Conservation (phyloP, 108 stramenopile genomes). For the Cylindrotheca closterium region DNA sequence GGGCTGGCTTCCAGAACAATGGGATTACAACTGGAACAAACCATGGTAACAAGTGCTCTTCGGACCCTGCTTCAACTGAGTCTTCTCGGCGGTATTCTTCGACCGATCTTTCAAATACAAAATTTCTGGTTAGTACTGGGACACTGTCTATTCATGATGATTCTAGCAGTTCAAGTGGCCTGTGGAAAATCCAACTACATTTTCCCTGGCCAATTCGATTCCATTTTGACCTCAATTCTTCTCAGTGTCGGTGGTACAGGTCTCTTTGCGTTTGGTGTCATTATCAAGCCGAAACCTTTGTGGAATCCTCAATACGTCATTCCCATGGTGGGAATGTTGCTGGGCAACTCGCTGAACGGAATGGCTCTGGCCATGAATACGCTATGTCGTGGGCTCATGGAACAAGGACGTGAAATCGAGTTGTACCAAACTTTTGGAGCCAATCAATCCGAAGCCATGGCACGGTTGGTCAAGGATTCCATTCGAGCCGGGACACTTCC, state of each 20-base stretch:
- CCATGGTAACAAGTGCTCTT: not conserved
- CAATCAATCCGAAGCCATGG: constrained; percentile 46
- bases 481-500: constrained; percentile 52
- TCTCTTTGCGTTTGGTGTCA: constrained; percentile 45
- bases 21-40: not conserved
- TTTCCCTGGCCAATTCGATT: constrained; percentile 40
- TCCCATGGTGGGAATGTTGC: constrained; percentile 76
- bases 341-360: constrained; percentile 68
- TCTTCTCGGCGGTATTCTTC: constrained; percentile 61
- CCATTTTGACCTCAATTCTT: constrained; percentile 43
- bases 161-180: constrained; percentile 57
- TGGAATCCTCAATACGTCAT: constrained; percentile 77
- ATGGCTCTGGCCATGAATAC: constrained; percentile 47
- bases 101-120: constrained; percentile 61
- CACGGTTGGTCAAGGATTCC: constrained; percentile 47
- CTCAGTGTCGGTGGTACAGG: constrained; percentile 37
- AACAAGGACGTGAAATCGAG: constrained; percentile 54
- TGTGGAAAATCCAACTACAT: constrained; percentile 51
- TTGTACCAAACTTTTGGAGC: constrained; percentile 59
- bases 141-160: constrained; percentile 45
- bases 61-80: constrained; percentile 66
- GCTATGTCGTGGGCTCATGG: constrained; percentile 45
- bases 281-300: constrained; percentile 51
- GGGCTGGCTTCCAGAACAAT: constrained; percentile 11
- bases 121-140: not conserved